Evolutionary conservation across 805 yeast species (phyloP).

Genomic region (Danielia reshetovae): DNA sequence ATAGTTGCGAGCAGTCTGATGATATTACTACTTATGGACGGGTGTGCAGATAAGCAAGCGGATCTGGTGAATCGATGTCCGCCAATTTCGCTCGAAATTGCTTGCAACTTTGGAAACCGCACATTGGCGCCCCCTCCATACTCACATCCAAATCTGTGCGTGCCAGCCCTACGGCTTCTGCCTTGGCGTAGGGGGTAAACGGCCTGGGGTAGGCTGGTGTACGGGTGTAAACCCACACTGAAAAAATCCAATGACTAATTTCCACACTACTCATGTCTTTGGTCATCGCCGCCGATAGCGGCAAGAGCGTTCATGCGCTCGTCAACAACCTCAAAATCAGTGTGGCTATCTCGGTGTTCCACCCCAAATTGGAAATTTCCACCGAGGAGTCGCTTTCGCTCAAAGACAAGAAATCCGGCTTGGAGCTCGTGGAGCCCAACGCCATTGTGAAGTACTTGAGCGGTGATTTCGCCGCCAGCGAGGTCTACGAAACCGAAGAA

Average conservation of each 20-base stretch:
- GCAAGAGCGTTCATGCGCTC: conserved; percentile 17
- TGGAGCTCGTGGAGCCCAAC: conserved; percentile 59
- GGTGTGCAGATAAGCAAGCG: too few species aligned
- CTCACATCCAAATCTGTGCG: too few species aligned
- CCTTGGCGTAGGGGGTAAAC: background rate
- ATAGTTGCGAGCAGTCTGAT: too few species aligned
- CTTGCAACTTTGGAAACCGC: too few species aligned
- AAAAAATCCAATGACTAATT: conserved; percentile 1
- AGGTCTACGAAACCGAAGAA: conserved; percentile 42
- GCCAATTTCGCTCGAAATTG: too few species aligned
- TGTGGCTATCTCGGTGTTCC: conserved; percentile 18
- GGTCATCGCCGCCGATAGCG: conserved; percentile 13
- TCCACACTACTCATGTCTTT: background rate
- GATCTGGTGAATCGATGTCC: too few species aligned
- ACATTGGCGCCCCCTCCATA: too few species aligned
- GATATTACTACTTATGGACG: too few species aligned
- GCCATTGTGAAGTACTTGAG: conserved; percentile 65
- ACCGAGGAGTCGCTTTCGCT: conserved; percentile 27
- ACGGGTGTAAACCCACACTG: conserved; percentile 6
- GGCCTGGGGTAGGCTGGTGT: conserved; percentile 4
- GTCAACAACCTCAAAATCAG: conserved; percentile 24
- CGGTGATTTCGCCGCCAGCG: conserved; percentile 39
- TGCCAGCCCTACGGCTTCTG: too few species aligned
- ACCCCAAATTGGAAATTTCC: conserved; percentile 13
- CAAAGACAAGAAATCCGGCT: conserved; percentile 31